A percentile compares a stretch with the other conserved stretches of the same genome.
Evolutionary conservation across 192 early-diverging fungal genomes (phyloP).

Genomic region (Podochytrium sp.): DNA sequence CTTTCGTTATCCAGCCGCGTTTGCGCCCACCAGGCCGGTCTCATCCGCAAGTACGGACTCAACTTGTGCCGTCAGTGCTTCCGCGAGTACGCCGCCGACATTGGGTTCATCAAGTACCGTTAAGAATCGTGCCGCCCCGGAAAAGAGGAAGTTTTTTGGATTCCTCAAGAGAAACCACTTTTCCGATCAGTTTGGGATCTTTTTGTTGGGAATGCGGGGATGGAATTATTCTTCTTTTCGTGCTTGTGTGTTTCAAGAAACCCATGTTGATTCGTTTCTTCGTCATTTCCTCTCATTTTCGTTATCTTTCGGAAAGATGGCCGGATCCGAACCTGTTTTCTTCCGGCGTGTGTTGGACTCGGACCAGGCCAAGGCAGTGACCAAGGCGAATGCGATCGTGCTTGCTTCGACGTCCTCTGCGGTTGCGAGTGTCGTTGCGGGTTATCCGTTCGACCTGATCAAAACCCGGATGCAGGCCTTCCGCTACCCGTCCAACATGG

Average conservation of each 20-base stretch:
- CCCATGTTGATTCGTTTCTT: too few species aligned
- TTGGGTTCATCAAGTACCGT: conserved; percentile 92
- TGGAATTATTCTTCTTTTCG: too few species aligned
- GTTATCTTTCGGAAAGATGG: too few species aligned
- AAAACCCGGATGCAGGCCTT: conserved; percentile 98
- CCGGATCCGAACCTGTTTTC: background rate
- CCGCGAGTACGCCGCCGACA: conserved; percentile 97
- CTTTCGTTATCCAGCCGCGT: conserved; percentile 73
- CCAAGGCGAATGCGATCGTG: conserved; percentile 2
- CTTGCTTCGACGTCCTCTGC: conserved; percentile 24
- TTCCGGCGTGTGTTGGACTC: background rate
- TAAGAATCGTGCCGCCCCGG: too few species aligned
- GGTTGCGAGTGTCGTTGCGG: conserved; percentile 15
- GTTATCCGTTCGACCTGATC: conserved; percentile 79
- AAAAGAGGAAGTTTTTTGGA: too few species aligned
- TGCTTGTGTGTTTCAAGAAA: too few species aligned
- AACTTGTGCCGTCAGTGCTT: conserved; percentile 99
- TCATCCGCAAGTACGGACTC: conserved; percentile 99
- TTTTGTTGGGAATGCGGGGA: too few species aligned
- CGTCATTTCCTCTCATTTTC: too few species aligned
- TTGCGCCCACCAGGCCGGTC: conserved; percentile 98
- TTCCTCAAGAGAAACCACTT: too few species aligned
- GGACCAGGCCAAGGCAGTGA: background rate
- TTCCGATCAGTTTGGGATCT: too few species aligned
- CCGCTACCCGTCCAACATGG: conserved; percentile 76